Evolutionary conservation across 2,329 filamentous ascomycete genomes (phyloP), one percentile per base, ranked within the genome.

Genomic region (Colletotrichum tanaceti): DNA sequence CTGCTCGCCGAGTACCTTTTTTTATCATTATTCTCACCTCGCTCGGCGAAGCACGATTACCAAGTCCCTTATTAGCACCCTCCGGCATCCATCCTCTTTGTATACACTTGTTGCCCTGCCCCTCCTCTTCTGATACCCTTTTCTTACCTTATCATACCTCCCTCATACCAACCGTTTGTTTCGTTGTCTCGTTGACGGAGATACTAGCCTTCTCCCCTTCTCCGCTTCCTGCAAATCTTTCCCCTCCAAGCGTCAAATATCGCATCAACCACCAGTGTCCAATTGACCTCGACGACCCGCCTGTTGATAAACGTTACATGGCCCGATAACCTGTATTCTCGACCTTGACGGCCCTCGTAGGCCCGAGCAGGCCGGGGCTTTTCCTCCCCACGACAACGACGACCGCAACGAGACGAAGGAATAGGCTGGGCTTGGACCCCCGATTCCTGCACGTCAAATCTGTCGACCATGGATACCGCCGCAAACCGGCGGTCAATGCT

Each of bases 341-440:
- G 69, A 60, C 68, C 69, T 70, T 71, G 49, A 71, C 63, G 55
- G 63, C 68, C 32, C 54, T 61, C 53, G 55, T 65, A 58, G 54
- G 67, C 65, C 41, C 59, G 64, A 49, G 32, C 53, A 68, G 47
- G 66, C 66, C 57, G 68, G 65, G 65, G 20, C 28, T n/a, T 53
- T 35, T 38, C 16, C n/a, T 16, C 57, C 50, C 32, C 47, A 68
- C 58, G 68, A 61, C 68, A 46, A 58, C 60, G 7, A 35, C 32
- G 32, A 35, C 32, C 32, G 32, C 32, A 9, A 35, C 32, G 32
- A 35, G 9, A 10, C 32, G 32, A 35, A 35, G 39, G 50, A 57
- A 65, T 52, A 60, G 43, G 64, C 62, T 39, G 66, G 66, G 44
- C 66, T 60, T 47, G 49, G 50, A 46, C 32, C 55, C 38, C 43